A percentile compares a stretch with the other conserved stretches of the same genome.
Evolutionary conservation across 169 alveolate species (phyloP).

Genomic region (Plasmodium ovale): DNA sequence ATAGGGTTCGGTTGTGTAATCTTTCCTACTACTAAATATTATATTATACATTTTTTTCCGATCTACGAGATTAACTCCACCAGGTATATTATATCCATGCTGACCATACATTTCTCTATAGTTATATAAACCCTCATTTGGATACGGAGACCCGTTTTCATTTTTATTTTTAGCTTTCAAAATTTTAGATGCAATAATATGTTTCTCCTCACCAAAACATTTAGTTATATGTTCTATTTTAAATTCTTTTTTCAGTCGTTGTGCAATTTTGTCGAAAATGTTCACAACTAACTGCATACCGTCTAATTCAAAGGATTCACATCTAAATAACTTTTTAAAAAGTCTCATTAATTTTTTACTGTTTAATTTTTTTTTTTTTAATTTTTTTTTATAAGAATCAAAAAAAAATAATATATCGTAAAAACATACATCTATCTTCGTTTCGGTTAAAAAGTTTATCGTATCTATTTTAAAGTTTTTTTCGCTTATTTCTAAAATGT

Average conservation of each 20-base stretch:
- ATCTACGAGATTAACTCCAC: too few species aligned
- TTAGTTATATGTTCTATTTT: slow-evolving; percentile 11
- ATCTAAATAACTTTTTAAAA: slow-evolving; percentile 40
- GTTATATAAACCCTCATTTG: too few species aligned
- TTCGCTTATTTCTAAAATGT: slow-evolving; percentile 27
- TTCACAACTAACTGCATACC: slow-evolving; percentile 18
- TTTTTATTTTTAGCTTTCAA: background rate
- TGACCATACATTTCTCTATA: too few species aligned
- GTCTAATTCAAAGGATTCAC: slow-evolving; percentile 45
- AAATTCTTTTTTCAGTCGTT: slow-evolving; percentile 34
- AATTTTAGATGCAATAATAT: background rate
- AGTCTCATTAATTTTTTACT: background rate
- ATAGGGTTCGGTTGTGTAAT: background rate
- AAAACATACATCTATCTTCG: background rate
- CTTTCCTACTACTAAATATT: slow-evolving; percentile 2
- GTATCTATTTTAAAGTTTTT: slow-evolving; percentile 44
- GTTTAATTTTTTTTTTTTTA: slow-evolving; percentile 23
- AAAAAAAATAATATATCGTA: slow-evolving; percentile 60
- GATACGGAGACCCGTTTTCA: background rate
- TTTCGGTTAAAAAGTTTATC: slow-evolving; percentile 24
- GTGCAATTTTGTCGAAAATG: slow-evolving; percentile 40
- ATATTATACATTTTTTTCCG: slow-evolving; percentile 23
- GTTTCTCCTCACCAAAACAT: slow-evolving; percentile 8
- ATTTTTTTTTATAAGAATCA: slow-evolving; percentile 56
- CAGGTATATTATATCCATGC: too few species aligned